Evolutionary conservation across 2,329 filamentous ascomycete genomes (phyloP).

Genomic region (Ophiocordyceps unilateralis): DNA sequence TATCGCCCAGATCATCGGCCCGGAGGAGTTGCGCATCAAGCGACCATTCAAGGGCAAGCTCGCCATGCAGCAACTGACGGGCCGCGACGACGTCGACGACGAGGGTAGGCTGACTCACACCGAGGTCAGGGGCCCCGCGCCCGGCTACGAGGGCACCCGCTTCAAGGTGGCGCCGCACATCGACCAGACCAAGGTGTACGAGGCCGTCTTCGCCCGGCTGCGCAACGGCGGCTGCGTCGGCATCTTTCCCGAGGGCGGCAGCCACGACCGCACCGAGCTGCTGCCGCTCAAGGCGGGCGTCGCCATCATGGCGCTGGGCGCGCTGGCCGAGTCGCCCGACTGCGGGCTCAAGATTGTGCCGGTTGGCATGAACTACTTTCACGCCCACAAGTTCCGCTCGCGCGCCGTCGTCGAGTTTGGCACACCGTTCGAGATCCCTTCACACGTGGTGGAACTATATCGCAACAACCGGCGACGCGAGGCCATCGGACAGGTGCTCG

Average conservation of each 20-base stretch:
- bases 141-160: conserved; percentile 57
- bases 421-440: conserved; percentile 67
- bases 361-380: conserved; percentile 98
- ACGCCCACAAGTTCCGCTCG: conserved; percentile 95
- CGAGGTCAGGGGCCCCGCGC: conserved; percentile 32
- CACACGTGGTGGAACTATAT: conserved; percentile 72
- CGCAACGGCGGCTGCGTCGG: conserved; percentile 76
- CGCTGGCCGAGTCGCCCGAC: conserved; percentile 67
- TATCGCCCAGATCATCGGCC: conserved; percentile 63
- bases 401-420: conserved; percentile 93
- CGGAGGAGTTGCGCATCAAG: conserved; percentile 72
- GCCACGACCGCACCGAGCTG: conserved; percentile 82
- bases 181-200: conserved; percentile 84
- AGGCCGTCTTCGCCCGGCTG: conserved; percentile 76
- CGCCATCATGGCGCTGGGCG: conserved; percentile 91
- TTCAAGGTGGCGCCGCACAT: conserved; percentile 87
- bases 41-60: conserved; percentile 68
- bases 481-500: conserved; percentile 69
- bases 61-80: conserved; percentile 66
- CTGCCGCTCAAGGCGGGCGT: conserved; percentile 91
- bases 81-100: conserved; percentile 52
- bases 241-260: conserved; percentile 94
- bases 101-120: conserved; percentile 45
- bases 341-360: conserved; percentile 90
- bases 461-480: conserved; percentile 68